Evolutionary conservation across 768 basidiomycete genomes (phyloP).

Genomic region (Pholiota molesta): DNA sequence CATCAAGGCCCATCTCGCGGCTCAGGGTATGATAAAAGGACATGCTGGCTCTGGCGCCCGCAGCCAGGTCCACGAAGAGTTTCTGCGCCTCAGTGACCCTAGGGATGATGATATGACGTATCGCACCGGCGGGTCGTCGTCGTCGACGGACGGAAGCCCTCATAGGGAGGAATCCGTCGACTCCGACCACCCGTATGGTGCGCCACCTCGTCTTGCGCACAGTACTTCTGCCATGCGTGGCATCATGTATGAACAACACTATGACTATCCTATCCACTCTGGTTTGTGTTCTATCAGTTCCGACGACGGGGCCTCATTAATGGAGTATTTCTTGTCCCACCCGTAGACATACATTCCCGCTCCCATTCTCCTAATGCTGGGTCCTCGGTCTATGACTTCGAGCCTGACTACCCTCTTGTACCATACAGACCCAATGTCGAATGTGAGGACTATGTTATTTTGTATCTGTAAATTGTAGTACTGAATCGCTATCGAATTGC

Average conservation of each 20-base stretch:
- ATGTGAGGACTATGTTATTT: constrained; percentile 19
- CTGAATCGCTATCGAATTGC: constrained; percentile 21
- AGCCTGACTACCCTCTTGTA: constrained; percentile 9
- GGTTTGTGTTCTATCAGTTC: constrained; percentile 12
- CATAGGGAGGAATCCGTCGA: constrained; percentile 26
- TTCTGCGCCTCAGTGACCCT: constrained; percentile 54
- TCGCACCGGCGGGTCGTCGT: constrained; percentile 31
- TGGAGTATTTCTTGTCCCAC: not conserved
- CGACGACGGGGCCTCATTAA: not conserved
- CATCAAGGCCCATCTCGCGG: constrained; percentile 77
- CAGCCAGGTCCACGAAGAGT: constrained; percentile 52
- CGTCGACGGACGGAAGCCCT: constrained; percentile 36
- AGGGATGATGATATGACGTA: constrained; percentile 35
- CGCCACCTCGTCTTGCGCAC: constrained; percentile 19
- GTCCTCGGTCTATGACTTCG: constrained; percentile 1
- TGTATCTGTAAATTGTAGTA: constrained; percentile 26
- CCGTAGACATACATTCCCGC: constrained; percentile 17
- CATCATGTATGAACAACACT: not conserved
- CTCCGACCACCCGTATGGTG: constrained; percentile 24
- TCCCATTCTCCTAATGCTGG: constrained; percentile 6
- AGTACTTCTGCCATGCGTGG: constrained; percentile 12
- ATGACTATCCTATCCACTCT: constrained; percentile 10
- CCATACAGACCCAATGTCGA: not conserved
- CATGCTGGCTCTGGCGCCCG: constrained; percentile 75
- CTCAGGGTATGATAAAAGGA: constrained; percentile 90